Evolutionary conservation across 441 rosid genomes (phyloP).

Genomic region (Populus hybrid): DNA sequence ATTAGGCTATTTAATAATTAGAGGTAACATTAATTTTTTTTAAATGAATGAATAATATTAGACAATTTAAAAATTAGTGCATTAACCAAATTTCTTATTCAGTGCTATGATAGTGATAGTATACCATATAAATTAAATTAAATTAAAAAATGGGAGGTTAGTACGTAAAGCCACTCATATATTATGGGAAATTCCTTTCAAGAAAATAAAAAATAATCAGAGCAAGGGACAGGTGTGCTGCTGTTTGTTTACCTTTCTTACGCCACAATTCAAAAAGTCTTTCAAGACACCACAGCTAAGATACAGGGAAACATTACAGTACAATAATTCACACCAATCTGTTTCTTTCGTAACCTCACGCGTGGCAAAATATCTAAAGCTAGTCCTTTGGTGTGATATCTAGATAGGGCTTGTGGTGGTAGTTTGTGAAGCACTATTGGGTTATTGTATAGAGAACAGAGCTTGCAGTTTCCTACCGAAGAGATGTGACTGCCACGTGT

Average conservation of each 20-base stretch:
- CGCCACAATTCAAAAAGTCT: conserved; percentile 10
- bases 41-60: no score
- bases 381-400: neutral
- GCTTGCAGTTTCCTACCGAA: neutral
- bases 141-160: no score
- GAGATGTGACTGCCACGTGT: conserved; percentile 28
- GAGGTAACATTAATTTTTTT: no score
- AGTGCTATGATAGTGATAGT: no score
- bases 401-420: neutral
- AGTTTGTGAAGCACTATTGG: neutral
- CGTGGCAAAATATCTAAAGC: neutral
- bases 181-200: neutral
- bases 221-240: conserved; percentile 30
- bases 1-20: no score
- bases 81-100: no score
- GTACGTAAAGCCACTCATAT: neutral
- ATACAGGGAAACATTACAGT: neutral
- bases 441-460: neutral
- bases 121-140: no score
- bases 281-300: conserved; percentile 17
- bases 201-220: neutral
- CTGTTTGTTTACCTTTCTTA: conserved; percentile 6
- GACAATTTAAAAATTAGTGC: no score
- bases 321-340: neutral
- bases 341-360: neutral